These are phyloP conservation scores for Colletotrichum eremochloae DNA, from an alignment of 2,329 filamentous ascomycete genomes.

Conservation along the genomic window DNA sequence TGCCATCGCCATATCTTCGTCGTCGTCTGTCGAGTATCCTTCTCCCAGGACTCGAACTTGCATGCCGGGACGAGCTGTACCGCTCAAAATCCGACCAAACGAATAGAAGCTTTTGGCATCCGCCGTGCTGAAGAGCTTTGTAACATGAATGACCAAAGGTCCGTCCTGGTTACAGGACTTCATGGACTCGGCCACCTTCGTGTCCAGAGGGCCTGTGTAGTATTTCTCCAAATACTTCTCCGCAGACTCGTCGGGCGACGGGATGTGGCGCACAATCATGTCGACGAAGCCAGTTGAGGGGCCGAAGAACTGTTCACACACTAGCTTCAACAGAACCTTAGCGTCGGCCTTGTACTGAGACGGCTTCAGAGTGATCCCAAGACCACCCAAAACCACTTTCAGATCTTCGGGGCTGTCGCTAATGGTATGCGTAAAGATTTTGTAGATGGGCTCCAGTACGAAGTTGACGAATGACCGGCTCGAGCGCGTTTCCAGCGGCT, in stretches of 20 bases:
- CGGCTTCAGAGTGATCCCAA: slow-evolving; percentile 91
- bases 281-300: slow-evolving; percentile 92
- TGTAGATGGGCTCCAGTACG: slow-evolving; percentile 96
- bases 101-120: slow-evolving; percentile 94
- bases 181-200: slow-evolving; percentile 85
- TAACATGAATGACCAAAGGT: slow-evolving; percentile 90
- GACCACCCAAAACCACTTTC: slow-evolving; percentile 79
- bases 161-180: slow-evolving; percentile 87
- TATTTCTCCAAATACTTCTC: slow-evolving; percentile 84
- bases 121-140: slow-evolving; percentile 90
- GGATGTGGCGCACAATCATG: slow-evolving; percentile 91
- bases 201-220: slow-evolving; percentile 92
- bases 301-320: slow-evolving; percentile 96
- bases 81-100: slow-evolving; percentile 92
- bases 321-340: slow-evolving; percentile 86
- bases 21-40: slow-evolving; percentile 94
- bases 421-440: slow-evolving; percentile 94
- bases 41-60: slow-evolving; percentile 94
- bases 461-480: slow-evolving; percentile 94
- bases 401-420: slow-evolving; percentile 90
- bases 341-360: slow-evolving; percentile 93
- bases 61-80: slow-evolving; percentile 84
- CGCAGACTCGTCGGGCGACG: slow-evolving; percentile 85
- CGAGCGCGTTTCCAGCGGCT: slow-evolving; percentile 82
- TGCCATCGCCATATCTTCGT: slow-evolving; percentile 94